Percentiles rank a stretch among this genome's conserved stretches.
These are phyloP conservation scores for Alnus glutinosa DNA, from an alignment of 306 rosid species.

Conservation along the genomic window DNA sequence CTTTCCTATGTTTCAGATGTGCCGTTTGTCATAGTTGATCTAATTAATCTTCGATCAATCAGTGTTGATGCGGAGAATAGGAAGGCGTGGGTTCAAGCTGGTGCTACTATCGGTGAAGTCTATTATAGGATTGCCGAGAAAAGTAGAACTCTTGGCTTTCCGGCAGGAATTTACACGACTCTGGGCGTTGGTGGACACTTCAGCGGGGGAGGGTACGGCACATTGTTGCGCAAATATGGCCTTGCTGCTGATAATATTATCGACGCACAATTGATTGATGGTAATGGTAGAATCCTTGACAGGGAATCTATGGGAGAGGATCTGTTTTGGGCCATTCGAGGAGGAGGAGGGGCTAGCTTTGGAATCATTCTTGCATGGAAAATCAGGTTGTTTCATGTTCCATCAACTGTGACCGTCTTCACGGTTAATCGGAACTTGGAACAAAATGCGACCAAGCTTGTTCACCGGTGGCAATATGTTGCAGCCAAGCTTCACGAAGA, in stretches of 20 bases:
- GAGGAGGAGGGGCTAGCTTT: constrained; percentile 30
- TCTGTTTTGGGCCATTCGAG: constrained; percentile 29
- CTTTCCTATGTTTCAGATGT: constrained; percentile 27
- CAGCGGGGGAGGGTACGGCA: too few relatives aligned
- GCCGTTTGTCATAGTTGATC: constrained; percentile 11
- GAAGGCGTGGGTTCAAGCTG: too few relatives aligned
- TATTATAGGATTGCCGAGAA: too few relatives aligned
- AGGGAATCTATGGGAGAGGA: constrained; percentile 32
- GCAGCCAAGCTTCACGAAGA: neutral
- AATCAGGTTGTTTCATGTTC: constrained; percentile 20
- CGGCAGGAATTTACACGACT: too few relatives aligned
- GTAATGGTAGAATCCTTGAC: constrained; percentile 6
- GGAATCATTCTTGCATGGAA: constrained; percentile 27
- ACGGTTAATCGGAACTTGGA: constrained; percentile 6
- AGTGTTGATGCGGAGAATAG: too few relatives aligned
- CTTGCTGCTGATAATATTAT: too few relatives aligned
- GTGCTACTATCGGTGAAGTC: too few relatives aligned
- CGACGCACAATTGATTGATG: constrained; percentile 2
- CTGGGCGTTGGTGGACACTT: too few relatives aligned
- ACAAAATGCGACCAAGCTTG: constrained; percentile 21
- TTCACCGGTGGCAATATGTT: constrained; percentile 18
- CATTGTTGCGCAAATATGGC: too few relatives aligned
- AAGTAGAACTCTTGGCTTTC: too few relatives aligned
- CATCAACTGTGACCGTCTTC: constrained; percentile 24
- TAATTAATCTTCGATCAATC: constrained; percentile 10